phyloP scores from a whole-genome alignment of 495 filamentous ascomycete genomes.

The Penicillium bialowiezense region DNA sequence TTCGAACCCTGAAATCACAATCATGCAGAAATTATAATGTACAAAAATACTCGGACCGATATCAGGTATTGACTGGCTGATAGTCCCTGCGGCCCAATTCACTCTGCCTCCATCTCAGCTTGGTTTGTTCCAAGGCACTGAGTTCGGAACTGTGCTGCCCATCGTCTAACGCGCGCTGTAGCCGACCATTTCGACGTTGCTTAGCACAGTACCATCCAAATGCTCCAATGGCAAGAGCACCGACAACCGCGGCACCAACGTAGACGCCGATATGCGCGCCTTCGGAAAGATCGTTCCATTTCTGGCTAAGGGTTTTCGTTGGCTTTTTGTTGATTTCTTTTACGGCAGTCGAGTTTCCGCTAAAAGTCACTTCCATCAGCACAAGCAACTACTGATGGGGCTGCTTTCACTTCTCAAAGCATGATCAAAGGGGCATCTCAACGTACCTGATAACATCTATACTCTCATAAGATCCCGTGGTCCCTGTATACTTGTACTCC shows the following conservation, averaged over 20 bases:
- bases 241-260: conserved; percentile 8
- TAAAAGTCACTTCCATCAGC: conserved; percentile 34
- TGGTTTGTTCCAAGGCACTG: conserved; percentile 3
- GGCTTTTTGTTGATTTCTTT: conserved; percentile 24
- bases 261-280: conserved; percentile 41
- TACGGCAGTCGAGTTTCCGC: conserved; percentile 57
- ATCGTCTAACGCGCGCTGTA: conserved; percentile 18
- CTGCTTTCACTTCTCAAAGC: too few species aligned
- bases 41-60: background rate
- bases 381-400: too few species aligned
- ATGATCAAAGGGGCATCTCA: too few species aligned
- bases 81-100: conserved; percentile 12
- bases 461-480: conserved; percentile 28
- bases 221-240: conserved; percentile 3
- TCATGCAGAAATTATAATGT: background rate
- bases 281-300: conserved; percentile 54
- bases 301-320: conserved; percentile 46
- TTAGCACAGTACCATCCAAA: conserved; percentile 12
- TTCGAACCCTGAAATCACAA: background rate
- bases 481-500: conserved; percentile 32
- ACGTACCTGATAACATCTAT: conserved; percentile 50
- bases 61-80: conserved; percentile 6
- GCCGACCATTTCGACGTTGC: conserved; percentile 16
- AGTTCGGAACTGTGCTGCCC: conserved; percentile 9
- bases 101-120: conserved; percentile 13